phyloP scores from a whole-genome alignment of 768 basidiomycete species.

The Cystoderma amianthinum region DNA sequence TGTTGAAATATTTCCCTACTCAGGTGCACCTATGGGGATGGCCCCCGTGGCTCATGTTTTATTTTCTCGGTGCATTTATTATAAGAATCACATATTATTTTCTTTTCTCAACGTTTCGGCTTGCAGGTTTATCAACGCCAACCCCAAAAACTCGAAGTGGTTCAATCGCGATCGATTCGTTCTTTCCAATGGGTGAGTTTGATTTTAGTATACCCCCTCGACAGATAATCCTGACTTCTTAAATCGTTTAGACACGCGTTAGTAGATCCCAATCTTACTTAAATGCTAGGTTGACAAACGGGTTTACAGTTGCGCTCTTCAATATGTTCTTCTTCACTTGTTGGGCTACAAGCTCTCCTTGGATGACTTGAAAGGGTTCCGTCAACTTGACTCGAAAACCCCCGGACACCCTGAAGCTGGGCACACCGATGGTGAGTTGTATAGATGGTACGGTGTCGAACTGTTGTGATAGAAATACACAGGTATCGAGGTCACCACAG shows the following conservation, averaged over 20 bases:
- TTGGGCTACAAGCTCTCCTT: constrained; percentile 87
- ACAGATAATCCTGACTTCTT: constrained; percentile 8
- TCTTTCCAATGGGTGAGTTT: constrained; percentile 83
- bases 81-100: neutral
- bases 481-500: constrained; percentile 88
- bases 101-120: neutral
- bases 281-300: too few species aligned
- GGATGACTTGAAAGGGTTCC: constrained; percentile 91
- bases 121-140: constrained; percentile 75
- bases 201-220: neutral
- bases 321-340: constrained; percentile 89
- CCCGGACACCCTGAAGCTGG: constrained; percentile 87
- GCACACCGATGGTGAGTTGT: constrained; percentile 38
- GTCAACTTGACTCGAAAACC: constrained; percentile 83
- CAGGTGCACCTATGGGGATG: constrained; percentile 93
- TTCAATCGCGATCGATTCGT: constrained; percentile 97
- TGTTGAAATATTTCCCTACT: constrained; percentile 10
- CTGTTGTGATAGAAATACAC: constrained; percentile 1
- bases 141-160: constrained; percentile 88
- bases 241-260: constrained; percentile 61
- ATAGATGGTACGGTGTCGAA: neutral
- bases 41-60: constrained; percentile 78
- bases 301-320: constrained; percentile 72
- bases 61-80: constrained; percentile 52
- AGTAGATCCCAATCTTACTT: too few species aligned